These are phyloP conservation scores for Boletus barrowsii DNA, from an alignment of 768 basidiomycete genomes.

Conservation along the genomic window DNA sequence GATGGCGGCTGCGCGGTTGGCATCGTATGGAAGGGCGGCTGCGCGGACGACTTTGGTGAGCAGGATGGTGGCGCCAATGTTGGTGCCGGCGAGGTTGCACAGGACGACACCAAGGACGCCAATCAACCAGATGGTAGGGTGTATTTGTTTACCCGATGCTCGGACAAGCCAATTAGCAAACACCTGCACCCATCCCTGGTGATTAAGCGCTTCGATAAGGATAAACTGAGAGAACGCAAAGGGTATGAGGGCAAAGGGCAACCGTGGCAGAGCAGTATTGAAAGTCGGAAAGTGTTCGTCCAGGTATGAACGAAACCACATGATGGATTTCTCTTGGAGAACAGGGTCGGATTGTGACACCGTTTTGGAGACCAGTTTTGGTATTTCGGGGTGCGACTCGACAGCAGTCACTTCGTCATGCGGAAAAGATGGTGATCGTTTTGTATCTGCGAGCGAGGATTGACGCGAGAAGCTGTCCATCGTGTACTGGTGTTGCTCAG, in stretches of 20 bases:
- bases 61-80: conserved; percentile 89
- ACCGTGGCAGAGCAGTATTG: conserved; percentile 59
- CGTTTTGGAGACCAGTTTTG: neutral
- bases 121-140: conserved; percentile 60
- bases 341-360: neutral
- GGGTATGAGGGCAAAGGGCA: conserved; percentile 84
- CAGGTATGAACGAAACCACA: neutral
- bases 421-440: neutral
- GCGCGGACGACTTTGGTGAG: conserved; percentile 74
- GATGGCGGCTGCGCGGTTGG: conserved; percentile 54
- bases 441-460: neutral
- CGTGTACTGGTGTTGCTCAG: neutral
- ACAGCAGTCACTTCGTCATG: neutral
- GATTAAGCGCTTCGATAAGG: conserved; percentile 78
- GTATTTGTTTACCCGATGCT: conserved; percentile 41
- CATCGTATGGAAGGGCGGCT: conserved; percentile 34
- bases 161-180: conserved; percentile 67
- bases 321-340: no score
- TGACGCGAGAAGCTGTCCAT: neutral
- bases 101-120: conserved; percentile 70
- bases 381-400: neutral
- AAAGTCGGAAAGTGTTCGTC: conserved; percentile 66
- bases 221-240: conserved; percentile 97
- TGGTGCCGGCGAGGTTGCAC: conserved; percentile 83
- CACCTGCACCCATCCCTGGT: conserved; percentile 84